Conservation (phyloP, 2,329 filamentous ascomycete species). For the Cladophialophora immunda region DNA sequence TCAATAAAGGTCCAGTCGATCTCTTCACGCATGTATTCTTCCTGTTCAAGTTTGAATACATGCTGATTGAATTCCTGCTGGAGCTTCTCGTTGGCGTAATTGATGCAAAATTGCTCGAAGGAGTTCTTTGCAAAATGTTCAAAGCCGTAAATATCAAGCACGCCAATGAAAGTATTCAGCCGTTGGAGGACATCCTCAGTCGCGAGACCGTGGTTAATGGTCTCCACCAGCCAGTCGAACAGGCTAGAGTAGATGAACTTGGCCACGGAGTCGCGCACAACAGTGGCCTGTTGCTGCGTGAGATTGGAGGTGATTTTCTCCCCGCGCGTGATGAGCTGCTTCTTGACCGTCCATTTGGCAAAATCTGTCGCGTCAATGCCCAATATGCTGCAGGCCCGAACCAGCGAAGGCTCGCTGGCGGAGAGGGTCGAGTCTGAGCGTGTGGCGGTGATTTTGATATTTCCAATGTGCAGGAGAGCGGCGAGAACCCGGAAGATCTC, state of each 20-base stretch:
- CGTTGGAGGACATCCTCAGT: conserved; percentile 84
- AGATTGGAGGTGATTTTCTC: conserved; percentile 98
- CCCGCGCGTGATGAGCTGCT: conserved; percentile 93
- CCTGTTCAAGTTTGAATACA: conserved; percentile 98
- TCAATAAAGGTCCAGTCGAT: conserved; percentile 99
- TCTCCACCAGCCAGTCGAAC: conserved; percentile 99
- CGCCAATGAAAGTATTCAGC: conserved; percentile 91
- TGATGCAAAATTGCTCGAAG: conserved; percentile 99
- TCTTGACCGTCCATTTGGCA: conserved; percentile 98
- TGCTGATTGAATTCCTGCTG: conserved; percentile 99
- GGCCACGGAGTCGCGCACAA: conserved; percentile 95
- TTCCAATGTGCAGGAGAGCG: conserved; percentile 91
- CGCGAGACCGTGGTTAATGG: conserved; percentile 89
- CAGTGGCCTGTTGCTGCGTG: conserved; percentile 89
- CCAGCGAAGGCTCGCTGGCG: conserved; percentile 80
- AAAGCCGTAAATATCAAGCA: conserved; percentile 98
- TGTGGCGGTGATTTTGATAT: conserved; percentile 93
- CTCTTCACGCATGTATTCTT: conserved; percentile 94
- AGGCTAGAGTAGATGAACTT: conserved; percentile 99
- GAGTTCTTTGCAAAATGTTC: conserved; percentile 99
- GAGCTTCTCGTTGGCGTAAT: conserved; percentile 98
- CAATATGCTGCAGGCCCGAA: conserved; percentile 82
- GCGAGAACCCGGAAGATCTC: conserved; percentile 91
- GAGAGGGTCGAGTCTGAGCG: conserved; percentile 86
- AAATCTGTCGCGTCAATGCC: conserved; percentile 88